phyloP scores from a whole-genome alignment of 2,329 filamentous ascomycete genomes.

The Bretziella fagacearum region DNA sequence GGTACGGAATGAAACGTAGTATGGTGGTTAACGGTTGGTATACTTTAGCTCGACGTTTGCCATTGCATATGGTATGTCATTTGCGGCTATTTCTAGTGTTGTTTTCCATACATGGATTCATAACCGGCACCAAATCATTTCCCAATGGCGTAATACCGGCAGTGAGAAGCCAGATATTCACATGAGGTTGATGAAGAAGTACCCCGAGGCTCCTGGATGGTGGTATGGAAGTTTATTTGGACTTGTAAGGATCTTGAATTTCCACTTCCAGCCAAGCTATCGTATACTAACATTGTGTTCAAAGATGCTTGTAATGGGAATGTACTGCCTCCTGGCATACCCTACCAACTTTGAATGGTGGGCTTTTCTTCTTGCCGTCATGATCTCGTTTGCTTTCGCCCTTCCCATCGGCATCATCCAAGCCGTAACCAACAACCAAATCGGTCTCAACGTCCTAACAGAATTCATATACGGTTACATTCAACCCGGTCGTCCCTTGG shows the following conservation, averaged over 20 bases:
- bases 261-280: no score
- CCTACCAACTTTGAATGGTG: conserved; percentile 56
- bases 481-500: conserved; percentile 52
- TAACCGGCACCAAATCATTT: conserved; percentile 49
- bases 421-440: conserved; percentile 52
- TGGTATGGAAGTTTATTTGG: conserved; percentile 45
- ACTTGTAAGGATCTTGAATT: conserved; percentile 26
- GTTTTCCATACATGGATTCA: conserved; percentile 52
- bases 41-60: conserved; percentile 57
- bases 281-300: no score
- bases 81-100: conserved; percentile 52
- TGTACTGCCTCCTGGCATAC: conserved; percentile 39
- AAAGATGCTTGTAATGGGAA: conserved; percentile 39
- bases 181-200: conserved; percentile 47
- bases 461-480: conserved; percentile 64
- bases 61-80: conserved; percentile 52
- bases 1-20: no score
- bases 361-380: conserved; percentile 50
- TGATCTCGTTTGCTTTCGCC: conserved; percentile 45
- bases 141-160: conserved; percentile 41
- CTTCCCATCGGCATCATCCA: conserved; percentile 54
- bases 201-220: conserved; percentile 45
- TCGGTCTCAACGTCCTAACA: conserved; percentile 57
- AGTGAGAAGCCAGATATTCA: conserved; percentile 45
- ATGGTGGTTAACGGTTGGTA: no score